Percentiles rank a stretch among this genome's conserved stretches.
These are phyloP conservation scores for Mycena citricolor DNA, from an alignment of 1,284 basidiomycete species.

Conservation along the genomic window DNA sequence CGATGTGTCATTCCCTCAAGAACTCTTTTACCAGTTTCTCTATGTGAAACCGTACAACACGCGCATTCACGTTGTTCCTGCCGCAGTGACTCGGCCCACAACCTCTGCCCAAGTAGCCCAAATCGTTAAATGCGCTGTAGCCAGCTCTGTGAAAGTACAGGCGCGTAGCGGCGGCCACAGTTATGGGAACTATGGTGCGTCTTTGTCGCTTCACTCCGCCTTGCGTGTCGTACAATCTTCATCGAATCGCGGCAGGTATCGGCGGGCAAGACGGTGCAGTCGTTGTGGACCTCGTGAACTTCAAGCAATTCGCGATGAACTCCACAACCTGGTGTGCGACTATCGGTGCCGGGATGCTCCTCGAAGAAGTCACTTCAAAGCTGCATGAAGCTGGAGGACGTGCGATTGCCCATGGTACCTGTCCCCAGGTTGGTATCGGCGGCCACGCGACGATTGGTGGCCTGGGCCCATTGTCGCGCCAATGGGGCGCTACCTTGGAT, in stretches of 20 bases:
- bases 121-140: slow-evolving; percentile 21
- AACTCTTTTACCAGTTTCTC: slow-evolving; percentile 18
- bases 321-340: slow-evolving; percentile 22
- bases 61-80: slow-evolving; percentile 17
- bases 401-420: slow-evolving; percentile 25
- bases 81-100: slow-evolving; percentile 19
- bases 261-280: slow-evolving; percentile 24
- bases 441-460: slow-evolving; percentile 25
- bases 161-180: slow-evolving; percentile 22
- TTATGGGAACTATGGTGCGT: slow-evolving; percentile 21
- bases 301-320: slow-evolving; percentile 26
- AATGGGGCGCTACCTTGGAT: slow-evolving; percentile 24
- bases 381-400: slow-evolving; percentile 22
- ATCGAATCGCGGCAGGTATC: slow-evolving; percentile 16
- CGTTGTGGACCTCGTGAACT: slow-evolving; percentile 23
- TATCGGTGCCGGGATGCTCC: slow-evolving; percentile 23
- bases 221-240: neutral
- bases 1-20: slow-evolving; percentile 18
- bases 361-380: slow-evolving; percentile 21
- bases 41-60: slow-evolving; percentile 23
- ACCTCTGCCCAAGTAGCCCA: slow-evolving; percentile 16
- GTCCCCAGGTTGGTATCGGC: slow-evolving; percentile 24
- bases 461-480: slow-evolving; percentile 20
- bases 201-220: neutral
- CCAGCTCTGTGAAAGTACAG: slow-evolving; percentile 22